A percentile compares a stretch with the other conserved stretches of the same genome.
Evolutionary conservation across 2,329 filamentous ascomycete genomes (phyloP).

Genomic region (Pochonia chlamydosporia): DNA sequence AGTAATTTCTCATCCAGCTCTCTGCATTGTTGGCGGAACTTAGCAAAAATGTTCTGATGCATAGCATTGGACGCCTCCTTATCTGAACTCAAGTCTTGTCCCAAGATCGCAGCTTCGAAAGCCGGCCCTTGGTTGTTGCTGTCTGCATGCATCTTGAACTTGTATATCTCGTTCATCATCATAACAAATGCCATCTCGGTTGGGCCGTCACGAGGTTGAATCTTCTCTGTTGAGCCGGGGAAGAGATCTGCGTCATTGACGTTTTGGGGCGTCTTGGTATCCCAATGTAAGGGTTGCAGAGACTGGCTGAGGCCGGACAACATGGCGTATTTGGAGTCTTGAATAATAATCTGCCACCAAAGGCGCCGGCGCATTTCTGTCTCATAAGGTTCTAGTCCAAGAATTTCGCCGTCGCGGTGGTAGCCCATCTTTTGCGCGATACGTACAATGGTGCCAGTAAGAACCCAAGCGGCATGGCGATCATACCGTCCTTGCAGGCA

Average conservation of each 20-base stretch:
- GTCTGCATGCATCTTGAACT: constrained; percentile 41
- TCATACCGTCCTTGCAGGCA: constrained; percentile 54
- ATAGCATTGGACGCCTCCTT: constrained; percentile 14
- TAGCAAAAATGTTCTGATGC: constrained; percentile 24
- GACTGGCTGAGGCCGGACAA: constrained; percentile 51
- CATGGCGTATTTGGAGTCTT: constrained; percentile 52
- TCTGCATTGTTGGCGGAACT: constrained; percentile 35
- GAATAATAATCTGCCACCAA: constrained; percentile 60
- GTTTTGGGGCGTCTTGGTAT: constrained; percentile 51
- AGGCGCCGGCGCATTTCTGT: constrained; percentile 62
- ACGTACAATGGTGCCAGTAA: constrained; percentile 55
- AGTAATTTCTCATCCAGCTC: constrained; percentile 36
- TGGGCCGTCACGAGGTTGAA: constrained; percentile 47
- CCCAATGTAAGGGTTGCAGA: constrained; percentile 46
- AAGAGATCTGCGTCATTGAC: constrained; percentile 54
- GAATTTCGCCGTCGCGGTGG: constrained; percentile 53
- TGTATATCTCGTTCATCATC: constrained; percentile 43
- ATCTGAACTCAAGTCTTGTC: constrained; percentile 29
- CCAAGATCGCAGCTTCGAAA: constrained; percentile 44
- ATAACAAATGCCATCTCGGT: constrained; percentile 57
- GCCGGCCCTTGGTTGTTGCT: constrained; percentile 34
- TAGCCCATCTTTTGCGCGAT: constrained; percentile 64
- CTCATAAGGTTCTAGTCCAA: constrained; percentile 56
- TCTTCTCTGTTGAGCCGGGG: constrained; percentile 44
- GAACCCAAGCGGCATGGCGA: constrained; percentile 53